Evolutionary conservation across 73 alveolate species (phyloP).

Genomic region (Stentor coeruleus): DNA sequence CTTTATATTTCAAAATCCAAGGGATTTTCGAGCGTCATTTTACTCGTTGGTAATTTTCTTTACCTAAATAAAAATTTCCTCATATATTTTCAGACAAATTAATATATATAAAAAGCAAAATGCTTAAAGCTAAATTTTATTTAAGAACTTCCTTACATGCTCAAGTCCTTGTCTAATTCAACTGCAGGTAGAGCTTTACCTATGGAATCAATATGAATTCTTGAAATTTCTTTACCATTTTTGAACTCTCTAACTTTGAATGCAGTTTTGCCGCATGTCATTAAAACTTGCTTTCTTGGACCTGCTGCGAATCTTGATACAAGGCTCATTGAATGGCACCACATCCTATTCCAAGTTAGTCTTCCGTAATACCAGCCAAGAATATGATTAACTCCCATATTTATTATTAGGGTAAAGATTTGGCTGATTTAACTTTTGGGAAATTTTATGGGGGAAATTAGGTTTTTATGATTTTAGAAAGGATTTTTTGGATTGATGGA

Average conservation of each 20-base stretch:
- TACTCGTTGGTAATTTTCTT: slow-evolving; percentile 17
- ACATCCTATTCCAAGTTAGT: slow-evolving; percentile 29
- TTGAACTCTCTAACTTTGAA: slow-evolving; percentile 20
- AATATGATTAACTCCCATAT: slow-evolving; percentile 32
- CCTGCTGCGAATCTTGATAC: slow-evolving; percentile 20
- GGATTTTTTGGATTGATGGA: too few species aligned
- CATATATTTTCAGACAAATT: too few species aligned
- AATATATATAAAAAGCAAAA: too few species aligned
- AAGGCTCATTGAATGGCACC: slow-evolving; percentile 24
- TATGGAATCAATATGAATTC: neutral
- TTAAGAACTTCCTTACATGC: slow-evolving; percentile 29
- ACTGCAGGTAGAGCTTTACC: slow-evolving; percentile 18
- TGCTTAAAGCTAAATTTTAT: too few species aligned
- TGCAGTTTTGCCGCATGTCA: neutral
- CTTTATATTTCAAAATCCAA: neutral
- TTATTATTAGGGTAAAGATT: neutral
- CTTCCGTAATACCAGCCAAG: slow-evolving; percentile 32
- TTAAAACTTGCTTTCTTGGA: slow-evolving; percentile 6
- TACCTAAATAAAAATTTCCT: too few species aligned
- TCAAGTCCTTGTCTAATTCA: slow-evolving; percentile 28
- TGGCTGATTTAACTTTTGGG: too few species aligned
- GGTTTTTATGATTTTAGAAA: too few species aligned
- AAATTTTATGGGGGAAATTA: too few species aligned
- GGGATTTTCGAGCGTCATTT: neutral
- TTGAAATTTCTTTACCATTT: slow-evolving; percentile 24